A percentile compares a stretch with the other conserved stretches of the same genome.
Conservation (phyloP, 73 alveolate genomes). For the Blepharisma japonicum region DNA sequence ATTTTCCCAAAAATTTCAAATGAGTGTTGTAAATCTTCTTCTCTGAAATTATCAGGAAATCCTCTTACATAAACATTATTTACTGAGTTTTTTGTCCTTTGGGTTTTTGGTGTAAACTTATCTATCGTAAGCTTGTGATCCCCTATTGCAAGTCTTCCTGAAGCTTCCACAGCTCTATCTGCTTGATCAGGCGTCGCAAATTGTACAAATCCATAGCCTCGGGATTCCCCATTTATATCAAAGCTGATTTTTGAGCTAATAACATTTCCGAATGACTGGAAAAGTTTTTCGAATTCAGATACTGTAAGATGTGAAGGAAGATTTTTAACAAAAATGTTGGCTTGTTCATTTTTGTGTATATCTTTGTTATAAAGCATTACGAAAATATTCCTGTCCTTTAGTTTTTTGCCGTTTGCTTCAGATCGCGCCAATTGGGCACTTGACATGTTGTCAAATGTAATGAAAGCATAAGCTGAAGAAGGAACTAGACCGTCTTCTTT, state of each 20-base stretch:
- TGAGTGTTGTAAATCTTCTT: neutral
- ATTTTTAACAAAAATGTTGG: constrained; percentile 15
- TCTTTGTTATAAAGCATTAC: no score
- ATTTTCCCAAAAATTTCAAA: constrained; percentile 1
- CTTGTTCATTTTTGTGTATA: neutral
- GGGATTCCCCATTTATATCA: constrained; percentile 24
- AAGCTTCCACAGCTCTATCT: neutral
- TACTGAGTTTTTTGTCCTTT: neutral
- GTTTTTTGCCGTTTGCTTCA: no score
- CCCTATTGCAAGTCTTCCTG: neutral
- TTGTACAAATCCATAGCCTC: constrained; percentile 12
- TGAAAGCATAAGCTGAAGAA: no score
- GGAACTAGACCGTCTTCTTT: no score
- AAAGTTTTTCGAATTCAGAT: constrained; percentile 15
- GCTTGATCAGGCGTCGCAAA: neutral
- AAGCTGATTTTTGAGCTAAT: neutral
- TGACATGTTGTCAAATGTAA: no score
- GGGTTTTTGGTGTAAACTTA: neutral
- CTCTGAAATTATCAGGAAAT: neutral
- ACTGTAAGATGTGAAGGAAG: neutral
- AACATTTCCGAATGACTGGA: constrained; percentile 8
- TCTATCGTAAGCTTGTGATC: neutral
- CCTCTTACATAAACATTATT: constrained; percentile 5
- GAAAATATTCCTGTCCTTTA: no score
- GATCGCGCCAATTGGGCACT: no score